phyloP scores from a whole-genome alignment of 1,139 yeast species.

The Protomyces arabidopsidicola region DNA sequence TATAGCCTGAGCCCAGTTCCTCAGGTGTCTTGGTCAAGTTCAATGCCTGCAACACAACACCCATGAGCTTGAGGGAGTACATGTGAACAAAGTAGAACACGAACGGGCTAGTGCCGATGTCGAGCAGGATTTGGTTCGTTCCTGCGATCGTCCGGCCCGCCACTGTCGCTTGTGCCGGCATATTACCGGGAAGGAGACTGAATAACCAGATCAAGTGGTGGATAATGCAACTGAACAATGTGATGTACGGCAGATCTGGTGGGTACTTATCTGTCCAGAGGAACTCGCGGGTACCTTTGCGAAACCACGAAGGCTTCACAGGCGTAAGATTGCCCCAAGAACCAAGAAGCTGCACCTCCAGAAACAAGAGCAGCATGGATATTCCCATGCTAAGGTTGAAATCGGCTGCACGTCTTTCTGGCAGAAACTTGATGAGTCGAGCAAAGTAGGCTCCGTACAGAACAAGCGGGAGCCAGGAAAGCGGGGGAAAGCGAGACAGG shows the following conservation, averaged over 20 bases:
- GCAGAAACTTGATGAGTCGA: constrained; percentile 9
- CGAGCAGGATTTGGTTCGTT: constrained; percentile 23
- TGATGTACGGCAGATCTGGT: constrained; percentile 20
- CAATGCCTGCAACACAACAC: neutral
- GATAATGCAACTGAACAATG: constrained; percentile 16
- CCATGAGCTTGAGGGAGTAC: constrained; percentile 13
- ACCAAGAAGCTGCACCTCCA: constrained; percentile 20
- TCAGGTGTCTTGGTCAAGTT: constrained; percentile 7
- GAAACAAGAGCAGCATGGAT: neutral
- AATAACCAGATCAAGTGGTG: constrained; percentile 10
- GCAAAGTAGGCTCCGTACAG: constrained; percentile 19
- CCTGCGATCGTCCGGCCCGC: neutral
- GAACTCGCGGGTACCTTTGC: constrained; percentile 16
- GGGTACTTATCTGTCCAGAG: constrained; percentile 26
- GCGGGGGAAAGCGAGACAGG: constrained; percentile 21
- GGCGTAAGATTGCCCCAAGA: constrained; percentile 21
- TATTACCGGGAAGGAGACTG: constrained; percentile 10
- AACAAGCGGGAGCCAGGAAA: constrained; percentile 21
- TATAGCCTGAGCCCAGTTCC: constrained; percentile 13
- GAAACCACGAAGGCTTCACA: constrained; percentile 19
- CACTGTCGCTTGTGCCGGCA: constrained; percentile 1
- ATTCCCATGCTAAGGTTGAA: neutral
- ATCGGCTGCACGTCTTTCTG: constrained; percentile 4
- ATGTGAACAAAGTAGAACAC: constrained; percentile 21
- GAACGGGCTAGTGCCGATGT: constrained; percentile 22